Evolutionary conservation across 148 eudicot genomes (phyloP).

Genomic region (Rhododendron henanense): DNA sequence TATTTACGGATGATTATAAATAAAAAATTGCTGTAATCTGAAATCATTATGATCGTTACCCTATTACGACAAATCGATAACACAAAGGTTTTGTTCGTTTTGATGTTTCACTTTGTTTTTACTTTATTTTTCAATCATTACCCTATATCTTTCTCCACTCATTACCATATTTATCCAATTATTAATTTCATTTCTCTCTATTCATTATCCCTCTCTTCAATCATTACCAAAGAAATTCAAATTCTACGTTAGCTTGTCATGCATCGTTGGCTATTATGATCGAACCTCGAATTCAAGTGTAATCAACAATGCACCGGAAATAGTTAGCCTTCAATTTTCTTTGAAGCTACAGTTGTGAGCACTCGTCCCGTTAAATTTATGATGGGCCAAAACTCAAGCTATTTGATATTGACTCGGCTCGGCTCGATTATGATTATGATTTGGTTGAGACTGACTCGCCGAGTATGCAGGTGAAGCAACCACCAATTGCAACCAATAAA

Average conservation of each 20-base stretch:
- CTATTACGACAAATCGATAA: neutral
- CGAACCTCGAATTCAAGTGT: neutral
- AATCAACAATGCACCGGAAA: neutral
- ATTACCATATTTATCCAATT: no score
- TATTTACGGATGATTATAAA: no score
- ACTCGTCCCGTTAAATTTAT: neutral
- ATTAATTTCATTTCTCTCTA: no score
- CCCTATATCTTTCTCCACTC: no score
- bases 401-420: neutral
- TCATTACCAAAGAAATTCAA: no score
- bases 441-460: neutral
- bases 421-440: no score
- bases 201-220: no score
- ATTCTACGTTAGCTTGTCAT: no score
- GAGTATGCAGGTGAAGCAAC: neutral
- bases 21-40: neutral
- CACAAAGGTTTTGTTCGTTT: no score
- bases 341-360: neutral
- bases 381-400: neutral
- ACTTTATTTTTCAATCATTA: no score
- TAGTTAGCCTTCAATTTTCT: neutral
- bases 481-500: neutral
- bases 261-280: no score
- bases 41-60: neutral
- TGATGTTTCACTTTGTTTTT: no score